These are phyloP conservation scores for Cercospora citrullina DNA, from an alignment of 2,329 filamentous ascomycete genomes.

Conservation along the genomic window DNA sequence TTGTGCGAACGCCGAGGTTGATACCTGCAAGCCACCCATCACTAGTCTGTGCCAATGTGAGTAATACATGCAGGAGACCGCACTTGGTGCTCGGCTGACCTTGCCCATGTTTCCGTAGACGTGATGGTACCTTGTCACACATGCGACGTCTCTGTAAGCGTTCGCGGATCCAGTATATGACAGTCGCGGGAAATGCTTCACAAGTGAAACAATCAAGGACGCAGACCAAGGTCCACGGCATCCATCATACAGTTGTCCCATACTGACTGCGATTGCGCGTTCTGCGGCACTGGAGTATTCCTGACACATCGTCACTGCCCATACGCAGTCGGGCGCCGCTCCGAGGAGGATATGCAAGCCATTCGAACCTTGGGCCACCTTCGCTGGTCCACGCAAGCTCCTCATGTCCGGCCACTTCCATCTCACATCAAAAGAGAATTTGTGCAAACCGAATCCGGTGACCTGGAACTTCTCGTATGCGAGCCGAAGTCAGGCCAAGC, in stretches of 20 bases:
- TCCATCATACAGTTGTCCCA: neutral
- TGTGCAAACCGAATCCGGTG: conserved; percentile 44
- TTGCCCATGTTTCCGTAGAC: neutral
- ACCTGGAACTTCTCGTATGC: conserved; percentile 53
- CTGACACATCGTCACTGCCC: neutral
- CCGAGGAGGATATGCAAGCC: conserved; percentile 9
- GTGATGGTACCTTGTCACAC: neutral
- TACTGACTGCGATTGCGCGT: neutral
- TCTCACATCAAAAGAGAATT: conserved; percentile 13
- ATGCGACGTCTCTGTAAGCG: neutral
- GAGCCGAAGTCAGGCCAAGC: conserved; percentile 37
- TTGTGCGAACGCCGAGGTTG: neutral
- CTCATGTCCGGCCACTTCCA: conserved; percentile 14
- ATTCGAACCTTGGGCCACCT: conserved; percentile 9
- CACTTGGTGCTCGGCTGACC: neutral
- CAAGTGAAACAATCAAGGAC: neutral
- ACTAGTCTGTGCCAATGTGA: neutral
- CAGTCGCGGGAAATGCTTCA: neutral
- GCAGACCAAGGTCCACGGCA: neutral
- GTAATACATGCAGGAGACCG: neutral
- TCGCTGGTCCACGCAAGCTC: conserved; percentile 15
- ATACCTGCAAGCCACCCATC: conserved; percentile 1
- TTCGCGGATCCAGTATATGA: neutral
- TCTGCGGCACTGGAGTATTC: neutral
- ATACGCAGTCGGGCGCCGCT: neutral